These are phyloP conservation scores for Acrasis kona DNA, from an alignment of 78 protist species.

Conservation along the genomic window DNA sequence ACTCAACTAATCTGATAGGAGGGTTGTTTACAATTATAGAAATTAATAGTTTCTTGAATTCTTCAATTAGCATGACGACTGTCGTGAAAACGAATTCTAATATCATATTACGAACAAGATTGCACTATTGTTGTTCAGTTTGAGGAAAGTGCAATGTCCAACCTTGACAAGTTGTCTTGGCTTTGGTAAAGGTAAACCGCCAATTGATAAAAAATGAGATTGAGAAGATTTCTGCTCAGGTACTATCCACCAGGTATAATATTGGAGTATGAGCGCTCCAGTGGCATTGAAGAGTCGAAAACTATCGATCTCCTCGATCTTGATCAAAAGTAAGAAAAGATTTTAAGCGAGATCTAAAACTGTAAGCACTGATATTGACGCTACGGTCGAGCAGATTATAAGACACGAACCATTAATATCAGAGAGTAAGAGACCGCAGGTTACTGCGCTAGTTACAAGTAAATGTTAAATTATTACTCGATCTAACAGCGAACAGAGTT, in stretches of 20 bases:
- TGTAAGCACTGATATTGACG: background rate
- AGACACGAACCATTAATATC: background rate
- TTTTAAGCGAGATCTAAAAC: background rate
- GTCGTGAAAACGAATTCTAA: too few species aligned
- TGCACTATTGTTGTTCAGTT: too few species aligned
- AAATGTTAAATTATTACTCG: background rate
- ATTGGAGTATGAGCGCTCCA: conserved; percentile 53
- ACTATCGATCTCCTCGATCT: too few species aligned
- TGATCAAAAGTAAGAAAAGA: too few species aligned
- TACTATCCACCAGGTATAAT: conserved; percentile 71
- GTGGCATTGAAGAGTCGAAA: too few species aligned
- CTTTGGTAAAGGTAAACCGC: too few species aligned
- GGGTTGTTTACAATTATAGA: background rate
- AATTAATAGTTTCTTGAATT: background rate
- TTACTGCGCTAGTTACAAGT: background rate
- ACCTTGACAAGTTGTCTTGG: too few species aligned
- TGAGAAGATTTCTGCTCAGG: conserved; percentile 49
- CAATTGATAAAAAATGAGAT: background rate
- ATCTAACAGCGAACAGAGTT: background rate
- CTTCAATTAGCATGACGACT: background rate
- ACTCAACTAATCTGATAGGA: background rate
- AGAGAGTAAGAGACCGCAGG: too few species aligned
- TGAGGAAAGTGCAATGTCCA: too few species aligned
- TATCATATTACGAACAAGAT: too few species aligned
- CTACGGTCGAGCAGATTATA: background rate